phyloP scores from a whole-genome alignment of 257 asterid species.

The Nicotiana tomentosiformis region DNA sequence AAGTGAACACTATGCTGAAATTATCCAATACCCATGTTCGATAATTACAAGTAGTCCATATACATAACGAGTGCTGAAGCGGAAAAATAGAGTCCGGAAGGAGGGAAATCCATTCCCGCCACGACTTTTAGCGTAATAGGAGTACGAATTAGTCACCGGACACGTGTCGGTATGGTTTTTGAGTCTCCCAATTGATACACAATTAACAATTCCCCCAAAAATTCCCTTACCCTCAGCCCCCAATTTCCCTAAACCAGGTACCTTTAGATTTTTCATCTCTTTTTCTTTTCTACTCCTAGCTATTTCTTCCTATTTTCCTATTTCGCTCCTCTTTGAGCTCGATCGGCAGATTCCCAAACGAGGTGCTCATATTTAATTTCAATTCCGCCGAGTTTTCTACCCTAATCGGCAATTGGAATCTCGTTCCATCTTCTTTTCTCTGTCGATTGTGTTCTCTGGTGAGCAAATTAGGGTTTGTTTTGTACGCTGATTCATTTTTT shows the following conservation, averaged over 20 bases:
- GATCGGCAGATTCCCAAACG: conserved; percentile 20
- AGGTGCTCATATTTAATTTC: neutral
- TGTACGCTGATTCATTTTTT: neutral
- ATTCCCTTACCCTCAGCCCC: neutral
- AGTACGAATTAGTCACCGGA: conserved; percentile 29
- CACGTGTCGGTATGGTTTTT: conserved; percentile 41
- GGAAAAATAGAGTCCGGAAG: neutral
- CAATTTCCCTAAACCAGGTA: neutral
- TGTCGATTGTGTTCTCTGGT: conserved; percentile 21
- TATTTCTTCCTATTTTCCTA: neutral
- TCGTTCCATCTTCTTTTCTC: conserved; percentile 15
- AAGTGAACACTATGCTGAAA: too few relatives aligned
- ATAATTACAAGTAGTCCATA: neutral
- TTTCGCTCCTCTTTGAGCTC: neutral
- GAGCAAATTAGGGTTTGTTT: neutral
- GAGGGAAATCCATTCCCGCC: conserved; percentile 29
- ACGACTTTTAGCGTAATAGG: conserved; percentile 25
- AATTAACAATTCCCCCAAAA: neutral
- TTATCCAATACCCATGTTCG: too few relatives aligned
- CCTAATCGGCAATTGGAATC: neutral
- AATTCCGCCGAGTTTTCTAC: neutral
- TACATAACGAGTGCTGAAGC: neutral
- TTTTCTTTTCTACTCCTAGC: neutral
- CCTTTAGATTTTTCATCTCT: neutral
- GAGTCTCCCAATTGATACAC: neutral